Base-by-base conservation (phyloP, 2,329 filamentous ascomycete genomes). In the Fusarium lyarnte region DNA sequence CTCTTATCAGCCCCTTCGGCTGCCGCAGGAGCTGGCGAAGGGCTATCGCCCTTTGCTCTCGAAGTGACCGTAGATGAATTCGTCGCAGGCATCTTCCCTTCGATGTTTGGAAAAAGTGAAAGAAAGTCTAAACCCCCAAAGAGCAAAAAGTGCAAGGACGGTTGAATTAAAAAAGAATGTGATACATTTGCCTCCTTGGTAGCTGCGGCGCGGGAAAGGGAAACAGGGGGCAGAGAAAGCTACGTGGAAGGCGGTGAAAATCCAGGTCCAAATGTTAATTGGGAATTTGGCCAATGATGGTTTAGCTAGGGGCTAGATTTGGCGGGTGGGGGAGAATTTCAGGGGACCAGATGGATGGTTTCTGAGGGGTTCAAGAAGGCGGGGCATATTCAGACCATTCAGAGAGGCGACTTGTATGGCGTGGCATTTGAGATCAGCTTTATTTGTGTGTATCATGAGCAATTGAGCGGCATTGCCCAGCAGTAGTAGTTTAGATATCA, bases 51-150 rank as follows among this genome's bases (percentile, higher is more conserved):
- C 66, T 76, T 74, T 57, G 75, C 76, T 72, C 78, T 79, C 58
- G 81, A 79, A 66, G 78, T 80, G 69, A 81, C 76, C 62, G 81
- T 83, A 39, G 81, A 74, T 38, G 81, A 77, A 55, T 76, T 74
- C 53, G 79, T 78, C 67, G 79, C 65, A 47, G 70, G 55, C 76
- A 77, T 77, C 38, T 54, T 33, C 13, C 49, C 27, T n/a, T 58
- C 36, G n/a, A 39, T 16, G 8, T n/a, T 42, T n/a, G 5, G 21
- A 5, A 23, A 39, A 33, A 9, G 39, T 43, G 38, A 42, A 54
- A 58, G n/a, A 17, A 25, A 36, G 29, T 33, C 31, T 45, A 19
- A 46, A 31, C 9, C 23, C 23, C 3, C 39, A n/a, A 46, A 43
- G 45, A 51, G 33, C 19, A 17, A 60, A 52, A 47, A 31, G 51